Percentiles rank a stretch among this genome's conserved stretches.
Conservation (phyloP, 768 basidiomycete genomes). For the Lentinula lateritia region DNA sequence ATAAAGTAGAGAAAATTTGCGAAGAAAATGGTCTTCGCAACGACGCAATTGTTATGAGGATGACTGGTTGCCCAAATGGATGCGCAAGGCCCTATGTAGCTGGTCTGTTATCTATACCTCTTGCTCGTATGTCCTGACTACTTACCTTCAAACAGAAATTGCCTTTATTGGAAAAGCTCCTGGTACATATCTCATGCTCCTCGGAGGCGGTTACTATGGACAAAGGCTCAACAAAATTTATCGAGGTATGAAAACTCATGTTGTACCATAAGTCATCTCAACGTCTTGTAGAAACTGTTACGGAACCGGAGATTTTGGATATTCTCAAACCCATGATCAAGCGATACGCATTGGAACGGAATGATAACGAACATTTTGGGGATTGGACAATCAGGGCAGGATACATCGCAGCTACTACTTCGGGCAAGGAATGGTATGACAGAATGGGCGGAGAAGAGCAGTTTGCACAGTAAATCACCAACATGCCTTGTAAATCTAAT, state of each 20-base stretch:
- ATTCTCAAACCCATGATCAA: conserved; percentile 94
- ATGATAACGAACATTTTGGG: conserved; percentile 88
- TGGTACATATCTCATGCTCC: conserved; percentile 88
- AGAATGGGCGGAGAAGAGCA: conserved; percentile 74
- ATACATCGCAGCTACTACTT: conserved; percentile 80
- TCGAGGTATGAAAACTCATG: conserved; percentile 43
- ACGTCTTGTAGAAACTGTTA: conserved; percentile 62
- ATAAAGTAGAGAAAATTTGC: conserved; percentile 92
- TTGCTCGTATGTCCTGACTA: not conserved
- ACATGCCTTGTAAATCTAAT: not conserved
- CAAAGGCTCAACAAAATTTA: conserved; percentile 96
- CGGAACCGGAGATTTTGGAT: conserved; percentile 86
- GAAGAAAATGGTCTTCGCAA: conserved; percentile 91
- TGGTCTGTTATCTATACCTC: conserved; percentile 37
- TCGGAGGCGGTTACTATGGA: conserved; percentile 93
- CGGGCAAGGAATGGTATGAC: conserved; percentile 86
- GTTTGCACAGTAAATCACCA: conserved; percentile 16
- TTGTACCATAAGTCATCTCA: too few relatives aligned
- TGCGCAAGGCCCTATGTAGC: conserved; percentile 93
- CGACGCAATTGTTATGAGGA: conserved; percentile 96
- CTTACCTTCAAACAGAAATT: conserved; percentile 51
- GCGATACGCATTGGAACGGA: conserved; percentile 81
- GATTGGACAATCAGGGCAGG: conserved; percentile 92
- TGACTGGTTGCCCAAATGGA: conserved; percentile 96
- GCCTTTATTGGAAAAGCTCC: conserved; percentile 97